Conservation (phyloP, 2,329 filamentous ascomycete species). For the Pseudopyrenochaeta lycopersici region DNA sequence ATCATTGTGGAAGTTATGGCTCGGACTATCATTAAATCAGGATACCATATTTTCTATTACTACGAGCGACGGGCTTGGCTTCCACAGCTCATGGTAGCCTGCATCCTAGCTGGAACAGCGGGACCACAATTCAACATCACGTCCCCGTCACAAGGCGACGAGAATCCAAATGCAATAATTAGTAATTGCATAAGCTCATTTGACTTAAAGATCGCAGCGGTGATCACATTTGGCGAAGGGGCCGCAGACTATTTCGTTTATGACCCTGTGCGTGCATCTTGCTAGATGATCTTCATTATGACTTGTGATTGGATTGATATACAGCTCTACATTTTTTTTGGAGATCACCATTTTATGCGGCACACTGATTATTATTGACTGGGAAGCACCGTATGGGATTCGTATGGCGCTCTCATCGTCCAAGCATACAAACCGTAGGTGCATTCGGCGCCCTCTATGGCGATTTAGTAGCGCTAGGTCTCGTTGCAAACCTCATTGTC, state of each 20-base stretch:
- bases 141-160: slow-evolving; percentile 60
- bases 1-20: slow-evolving; percentile 70
- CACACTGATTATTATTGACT: slow-evolving; percentile 60
- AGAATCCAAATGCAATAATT: slow-evolving; percentile 56
- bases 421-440: slow-evolving; percentile 67
- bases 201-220: slow-evolving; percentile 71
- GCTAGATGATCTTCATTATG: slow-evolving; percentile 64
- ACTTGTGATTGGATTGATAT: slow-evolving; percentile 65
- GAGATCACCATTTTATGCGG: slow-evolving; percentile 71
- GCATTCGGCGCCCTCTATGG: slow-evolving; percentile 73
- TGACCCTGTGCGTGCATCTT: slow-evolving; percentile 64
- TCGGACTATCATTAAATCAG: slow-evolving; percentile 72
- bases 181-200: slow-evolving; percentile 74
- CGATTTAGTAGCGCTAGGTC: slow-evolving; percentile 69
- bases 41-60: slow-evolving; percentile 72
- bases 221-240: slow-evolving; percentile 69
- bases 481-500: slow-evolving; percentile 72
- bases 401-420: slow-evolving; percentile 71
- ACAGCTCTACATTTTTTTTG: slow-evolving; percentile 68
- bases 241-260: slow-evolving; percentile 76
- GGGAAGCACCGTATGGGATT: slow-evolving; percentile 66
- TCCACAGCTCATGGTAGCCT: slow-evolving; percentile 68
- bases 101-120: slow-evolving; percentile 69
- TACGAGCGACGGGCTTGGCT: slow-evolving; percentile 75
- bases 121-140: slow-evolving; percentile 67